Evolutionary conservation across 345 rosid genomes (phyloP), one percentile per base, ranked within the genome.

Genomic region (Raphanus sativus): DNA sequence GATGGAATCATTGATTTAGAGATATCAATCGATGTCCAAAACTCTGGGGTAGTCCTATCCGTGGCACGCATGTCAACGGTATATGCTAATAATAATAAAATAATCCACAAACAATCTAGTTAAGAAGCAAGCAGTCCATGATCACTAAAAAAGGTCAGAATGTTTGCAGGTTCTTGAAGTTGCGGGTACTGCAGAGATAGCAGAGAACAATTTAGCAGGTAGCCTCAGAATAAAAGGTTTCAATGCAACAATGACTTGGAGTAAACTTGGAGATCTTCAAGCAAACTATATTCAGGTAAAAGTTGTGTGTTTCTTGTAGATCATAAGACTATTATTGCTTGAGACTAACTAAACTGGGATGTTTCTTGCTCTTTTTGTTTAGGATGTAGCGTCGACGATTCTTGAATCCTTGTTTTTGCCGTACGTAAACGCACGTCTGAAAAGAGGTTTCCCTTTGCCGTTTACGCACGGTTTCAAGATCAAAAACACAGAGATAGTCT

Each of bases 1-100:
- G 58, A 65, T 62, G 82, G 85, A 29, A 81, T 80, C 29, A 82
- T 88, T 62, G 61, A 74, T 73, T 36, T 83, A 16, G 94, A 90
- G 60, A 84, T 86, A 69, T 62, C 78, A 1, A 77, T 88, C 24
- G 74, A 82, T 73, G 90, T 90, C 62, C 69, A 89, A 76, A 84
- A 86, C 81, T 82, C 83, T 24, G 79, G 77, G 52, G 55, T 77
- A 78, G 73, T 83, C 60, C 68, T 88, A 72, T 81, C 93, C 0
- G 86, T 89, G 54, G 90, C 90, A 13, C 82, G 86, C 65, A 77
- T 89, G 81, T 88, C 90, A 52, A 70, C 87, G 85, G 96, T 90
- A 82, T 13, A 54, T 54, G 91, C 25, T 74, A 21, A n/a, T 40
- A 30, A n/a, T 3, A 7, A 32, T 32, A 32, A 32, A n/a, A n/a